These are phyloP conservation scores for Flaveria floridana DNA, from an alignment of 140 eudicot species.

Conservation along the genomic window DNA sequence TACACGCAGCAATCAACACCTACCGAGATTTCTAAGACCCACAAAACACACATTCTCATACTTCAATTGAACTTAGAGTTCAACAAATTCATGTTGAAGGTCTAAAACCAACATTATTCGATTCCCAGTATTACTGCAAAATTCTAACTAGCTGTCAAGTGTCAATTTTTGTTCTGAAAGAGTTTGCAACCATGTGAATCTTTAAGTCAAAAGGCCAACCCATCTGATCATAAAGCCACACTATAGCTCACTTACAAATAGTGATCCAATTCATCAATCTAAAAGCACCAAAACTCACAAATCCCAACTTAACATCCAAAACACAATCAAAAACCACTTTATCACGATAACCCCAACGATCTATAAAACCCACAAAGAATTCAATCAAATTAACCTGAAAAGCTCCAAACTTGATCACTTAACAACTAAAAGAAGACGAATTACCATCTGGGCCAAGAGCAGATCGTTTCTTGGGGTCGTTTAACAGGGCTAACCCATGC, in stretches of 20 bases:
- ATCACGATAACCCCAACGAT: not conserved
- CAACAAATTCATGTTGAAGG: not conserved
- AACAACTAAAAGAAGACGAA: not conserved
- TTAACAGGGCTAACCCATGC: slow-evolving; percentile 67
- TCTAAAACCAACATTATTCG: slow-evolving; percentile 15
- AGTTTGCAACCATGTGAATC: not conserved
- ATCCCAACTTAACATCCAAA: not conserved
- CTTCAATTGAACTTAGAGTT: not conserved
- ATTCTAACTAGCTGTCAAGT: not conserved
- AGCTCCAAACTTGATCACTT: not conserved
- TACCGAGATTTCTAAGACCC: not conserved
- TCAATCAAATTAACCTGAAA: not conserved
- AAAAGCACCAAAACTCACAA: not conserved
- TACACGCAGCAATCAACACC: no score
- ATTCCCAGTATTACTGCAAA: not conserved
- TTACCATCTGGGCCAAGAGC: slow-evolving; percentile 83
- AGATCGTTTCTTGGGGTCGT: slow-evolving; percentile 74
- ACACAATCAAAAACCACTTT: not conserved
- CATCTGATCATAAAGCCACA: not conserved
- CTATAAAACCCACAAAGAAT: slow-evolving; percentile 17
- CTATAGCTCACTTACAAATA: no score
- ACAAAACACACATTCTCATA: not conserved
- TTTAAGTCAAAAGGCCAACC: not conserved
- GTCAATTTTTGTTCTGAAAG: not conserved
- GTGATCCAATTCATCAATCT: slow-evolving; percentile 3